Percentiles rank a stretch among this genome's conserved stretches.
phyloP scores from a whole-genome alignment of 129 eudicot species.

The Saussurea involucrata region DNA sequence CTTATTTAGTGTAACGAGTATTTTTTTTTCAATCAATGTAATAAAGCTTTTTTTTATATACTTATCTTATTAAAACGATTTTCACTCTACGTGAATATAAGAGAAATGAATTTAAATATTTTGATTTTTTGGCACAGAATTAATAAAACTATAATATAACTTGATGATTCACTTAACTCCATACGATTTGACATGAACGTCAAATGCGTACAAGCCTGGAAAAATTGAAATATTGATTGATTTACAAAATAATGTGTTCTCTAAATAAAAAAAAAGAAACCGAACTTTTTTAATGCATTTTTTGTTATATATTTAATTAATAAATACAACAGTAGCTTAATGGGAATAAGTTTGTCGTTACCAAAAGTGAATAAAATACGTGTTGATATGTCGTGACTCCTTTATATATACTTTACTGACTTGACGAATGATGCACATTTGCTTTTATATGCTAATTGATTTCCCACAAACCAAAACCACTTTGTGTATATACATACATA shows the following conservation, averaged over 20 bases:
- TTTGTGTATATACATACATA: not conserved
- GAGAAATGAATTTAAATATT: too few relatives aligned
- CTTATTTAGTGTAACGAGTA: not conserved
- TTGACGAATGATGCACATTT: slow-evolving; percentile 1
- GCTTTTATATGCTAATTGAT: slow-evolving; percentile 8
- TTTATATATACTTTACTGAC: slow-evolving; percentile 14
- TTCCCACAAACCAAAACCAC: slow-evolving; percentile 6
- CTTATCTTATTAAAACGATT: not conserved
- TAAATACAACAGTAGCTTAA: too few relatives aligned
- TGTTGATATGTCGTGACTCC: slow-evolving; percentile 13
- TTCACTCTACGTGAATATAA: accelerated
- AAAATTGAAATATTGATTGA: too few relatives aligned
- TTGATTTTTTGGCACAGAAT: too few relatives aligned
- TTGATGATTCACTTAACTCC: too few relatives aligned
- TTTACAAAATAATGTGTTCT: too few relatives aligned
- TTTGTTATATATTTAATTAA: too few relatives aligned
- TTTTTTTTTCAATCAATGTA: not conserved
- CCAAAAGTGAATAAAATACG: slow-evolving; percentile 15
- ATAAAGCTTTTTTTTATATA: too few relatives aligned
- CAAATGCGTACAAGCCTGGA: too few relatives aligned
- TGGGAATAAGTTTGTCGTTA: not conserved
- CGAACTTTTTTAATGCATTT: too few relatives aligned
- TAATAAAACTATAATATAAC: too few relatives aligned
- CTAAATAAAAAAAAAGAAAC: not conserved
- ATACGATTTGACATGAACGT: too few relatives aligned